Evolutionary conservation across 768 basidiomycete species (phyloP).

Genomic region (Collybia sordida): DNA sequence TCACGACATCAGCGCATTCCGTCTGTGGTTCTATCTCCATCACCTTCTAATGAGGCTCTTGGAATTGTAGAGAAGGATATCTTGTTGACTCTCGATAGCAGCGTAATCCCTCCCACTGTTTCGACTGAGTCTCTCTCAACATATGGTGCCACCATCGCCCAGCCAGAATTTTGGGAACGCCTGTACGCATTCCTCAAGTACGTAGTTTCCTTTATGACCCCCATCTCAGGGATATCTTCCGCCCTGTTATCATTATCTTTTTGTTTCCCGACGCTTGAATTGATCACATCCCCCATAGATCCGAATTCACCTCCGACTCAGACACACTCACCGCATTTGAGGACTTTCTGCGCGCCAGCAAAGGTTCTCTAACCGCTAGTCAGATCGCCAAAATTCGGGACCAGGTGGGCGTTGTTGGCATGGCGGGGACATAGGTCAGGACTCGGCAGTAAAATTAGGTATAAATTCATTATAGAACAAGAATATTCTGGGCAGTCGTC

Average conservation of each 20-base stretch:
- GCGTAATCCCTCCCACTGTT: slow-evolving; percentile 35
- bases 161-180: slow-evolving; percentile 79
- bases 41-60: slow-evolving; percentile 51
- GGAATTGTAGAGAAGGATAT: slow-evolving; percentile 56
- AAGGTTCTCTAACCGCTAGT: slow-evolving; percentile 74
- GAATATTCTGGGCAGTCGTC: background rate
- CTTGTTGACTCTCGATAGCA: slow-evolving; percentile 64
- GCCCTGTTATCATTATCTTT: background rate
- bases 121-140: slow-evolving; percentile 48
- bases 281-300: slow-evolving; percentile 30
- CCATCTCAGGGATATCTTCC: background rate
- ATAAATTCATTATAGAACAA: background rate
- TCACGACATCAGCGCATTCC: slow-evolving; percentile 67
- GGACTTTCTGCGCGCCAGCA: slow-evolving; percentile 80
- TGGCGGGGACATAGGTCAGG: slow-evolving; percentile 68
- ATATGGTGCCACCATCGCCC: slow-evolving; percentile 69
- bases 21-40: slow-evolving; percentile 76
- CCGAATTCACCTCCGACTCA: slow-evolving; percentile 58
- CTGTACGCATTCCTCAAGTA: slow-evolving; percentile 66
- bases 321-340: slow-evolving; percentile 82
- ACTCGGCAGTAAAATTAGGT: too few relatives aligned
- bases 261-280: background rate
- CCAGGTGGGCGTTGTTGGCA: slow-evolving; percentile 80
- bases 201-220: slow-evolving; percentile 16
- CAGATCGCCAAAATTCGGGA: slow-evolving; percentile 95